Percentiles rank a stretch among this genome's conserved stretches.
Conservation (phyloP, 768 basidiomycete genomes). For the Mycena capillaripes region DNA sequence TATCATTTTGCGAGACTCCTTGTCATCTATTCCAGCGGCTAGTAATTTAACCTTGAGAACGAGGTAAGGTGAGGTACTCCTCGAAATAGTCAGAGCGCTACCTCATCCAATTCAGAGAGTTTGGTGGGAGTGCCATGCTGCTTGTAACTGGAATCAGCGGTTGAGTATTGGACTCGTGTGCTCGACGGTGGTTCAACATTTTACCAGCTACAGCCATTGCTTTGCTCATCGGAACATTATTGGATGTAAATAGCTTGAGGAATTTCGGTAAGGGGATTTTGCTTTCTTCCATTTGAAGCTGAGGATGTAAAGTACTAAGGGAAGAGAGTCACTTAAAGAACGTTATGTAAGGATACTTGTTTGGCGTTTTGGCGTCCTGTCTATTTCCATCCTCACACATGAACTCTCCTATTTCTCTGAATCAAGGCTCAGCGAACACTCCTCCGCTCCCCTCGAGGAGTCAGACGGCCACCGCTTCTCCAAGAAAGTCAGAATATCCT, state of each 20-base stretch:
- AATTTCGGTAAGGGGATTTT: conserved; percentile 77
- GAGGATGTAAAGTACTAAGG: neutral
- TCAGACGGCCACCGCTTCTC: conserved; percentile 5
- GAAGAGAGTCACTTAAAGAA: too few species aligned
- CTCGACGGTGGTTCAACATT: conserved; percentile 59
- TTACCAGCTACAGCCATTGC: conserved; percentile 81
- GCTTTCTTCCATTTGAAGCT: conserved; percentile 36
- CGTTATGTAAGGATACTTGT: too few species aligned
- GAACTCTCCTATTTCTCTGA: conserved; percentile 25
- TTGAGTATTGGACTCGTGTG: conserved; percentile 13
- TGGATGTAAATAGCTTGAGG: conserved; percentile 73
- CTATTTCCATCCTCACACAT: conserved; percentile 27
- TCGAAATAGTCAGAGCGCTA: neutral
- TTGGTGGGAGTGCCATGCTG: conserved; percentile 71
- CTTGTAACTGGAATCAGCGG: conserved; percentile 73
- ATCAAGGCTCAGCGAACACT: neutral
- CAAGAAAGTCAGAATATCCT: conserved; percentile 40
- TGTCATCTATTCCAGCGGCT: conserved; percentile 70
- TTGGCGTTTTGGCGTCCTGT: neutral
- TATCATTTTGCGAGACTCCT: conserved; percentile 73
- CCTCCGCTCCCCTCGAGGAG: conserved; percentile 29
- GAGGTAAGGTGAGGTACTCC: neutral
- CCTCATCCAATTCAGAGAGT: conserved; percentile 70
- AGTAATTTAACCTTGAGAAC: conserved; percentile 58
- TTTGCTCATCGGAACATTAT: conserved; percentile 69